Evolutionary conservation across 129 eudicot genomes (phyloP), one percentile per base, ranked within the genome.

Genomic region (Dittrichia graveolens): DNA sequence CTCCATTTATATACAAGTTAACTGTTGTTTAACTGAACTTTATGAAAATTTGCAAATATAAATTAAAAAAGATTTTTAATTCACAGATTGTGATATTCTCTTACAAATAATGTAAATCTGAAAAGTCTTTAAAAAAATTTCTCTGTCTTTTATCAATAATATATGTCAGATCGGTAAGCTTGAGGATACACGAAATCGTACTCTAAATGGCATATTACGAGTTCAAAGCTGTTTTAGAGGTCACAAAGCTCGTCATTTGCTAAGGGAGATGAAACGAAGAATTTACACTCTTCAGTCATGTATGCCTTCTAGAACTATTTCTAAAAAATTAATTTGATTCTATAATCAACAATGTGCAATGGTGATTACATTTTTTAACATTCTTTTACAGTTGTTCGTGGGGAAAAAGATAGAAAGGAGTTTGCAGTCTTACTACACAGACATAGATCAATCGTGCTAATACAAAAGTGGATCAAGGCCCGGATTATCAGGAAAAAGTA

Each of bases 211-310:
- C 58, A 92, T 92, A 56, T 82, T 92, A 64, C 95, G 96, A 50
- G 95, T 92, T 18, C 98, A 92, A 77, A 92, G 98, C 79, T 85
- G 95, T 73, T 92, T 92, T 61, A 83, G 98, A 83, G 94, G 98
- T 75, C 94, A 92, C 79, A 85, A 85, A 89, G 92, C 96, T 78
- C 96, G 98, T 46, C 75, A 75, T 55, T 43, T 70, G 60, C 73
- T 83, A 6, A 85, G 75, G 75, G 86, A 89, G 44, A 56, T 72
- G 43, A 81, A 83, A 75, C 81, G 80, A 78, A 82, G 92, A 72
- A 83, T 92, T 56, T 52, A 62, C 52, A 76, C 86, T 66, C 88
- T 92, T 67, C 98, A 92, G 80, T 85, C 98, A 77, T 89, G 98
- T 92, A 81, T 66, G 80, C 49, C 66, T 67, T 19, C 42, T 24